These are phyloP conservation scores for Cichorium intybus DNA, from an alignment of 140 eudicot genomes.

Conservation along the genomic window DNA sequence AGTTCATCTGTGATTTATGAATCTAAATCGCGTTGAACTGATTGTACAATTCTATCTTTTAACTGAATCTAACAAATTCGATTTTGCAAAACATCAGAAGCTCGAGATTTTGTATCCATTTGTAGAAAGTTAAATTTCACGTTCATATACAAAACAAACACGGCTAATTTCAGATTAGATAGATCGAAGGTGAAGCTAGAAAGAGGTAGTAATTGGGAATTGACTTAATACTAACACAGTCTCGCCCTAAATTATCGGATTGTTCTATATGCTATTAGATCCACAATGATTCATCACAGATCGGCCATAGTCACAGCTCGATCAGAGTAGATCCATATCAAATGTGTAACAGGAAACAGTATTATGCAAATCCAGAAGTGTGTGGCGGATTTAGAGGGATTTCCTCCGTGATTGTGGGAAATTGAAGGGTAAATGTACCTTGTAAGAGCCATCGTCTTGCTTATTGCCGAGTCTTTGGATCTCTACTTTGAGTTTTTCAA, in stretches of 20 bases:
- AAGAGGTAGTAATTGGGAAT: background rate
- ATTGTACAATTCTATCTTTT: too few relatives aligned
- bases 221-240: background rate
- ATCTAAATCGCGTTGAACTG: too few relatives aligned
- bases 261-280: background rate
- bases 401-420: background rate
- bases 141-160: background rate
- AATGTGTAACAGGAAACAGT: background rate
- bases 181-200: background rate
- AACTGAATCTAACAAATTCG: too few relatives aligned
- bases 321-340: background rate
- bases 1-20: too few relatives aligned
- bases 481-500: constrained; percentile 82
- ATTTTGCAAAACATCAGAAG: background rate
- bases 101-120: background rate
- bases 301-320: background rate
- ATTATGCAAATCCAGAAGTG: background rate
- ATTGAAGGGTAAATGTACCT: constrained; percentile 40
- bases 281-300: background rate
- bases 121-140: background rate
- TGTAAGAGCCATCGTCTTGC: constrained; percentile 88
- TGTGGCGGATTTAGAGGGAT: background rate
- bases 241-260: constrained; percentile 10
- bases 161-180: background rate
- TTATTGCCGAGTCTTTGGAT: constrained; percentile 81